A percentile compares a stretch with the other conserved stretches of the same genome.
phyloP scores from a whole-genome alignment of 192 early-diverging fungal species.

The Spinellus fusiger region DNA sequence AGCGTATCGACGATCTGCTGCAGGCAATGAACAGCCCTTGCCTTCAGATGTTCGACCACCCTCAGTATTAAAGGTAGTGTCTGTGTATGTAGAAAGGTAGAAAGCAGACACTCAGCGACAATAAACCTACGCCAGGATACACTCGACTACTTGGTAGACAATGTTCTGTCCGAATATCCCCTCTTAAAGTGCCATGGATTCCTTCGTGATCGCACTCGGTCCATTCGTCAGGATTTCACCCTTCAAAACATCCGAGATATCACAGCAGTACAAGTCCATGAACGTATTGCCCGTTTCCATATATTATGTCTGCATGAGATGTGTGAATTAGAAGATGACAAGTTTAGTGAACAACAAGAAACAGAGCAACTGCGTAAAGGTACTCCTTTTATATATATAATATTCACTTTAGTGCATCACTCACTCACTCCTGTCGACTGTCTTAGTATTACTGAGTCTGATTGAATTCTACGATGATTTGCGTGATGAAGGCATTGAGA shows the following conservation, averaged over 20 bases:
- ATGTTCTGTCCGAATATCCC: conserved; percentile 46
- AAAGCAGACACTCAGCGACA: not conserved
- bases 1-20: conserved; percentile 76
- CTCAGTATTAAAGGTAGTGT: conserved; percentile 57
- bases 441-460: conserved; percentile 67
- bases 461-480: conserved; percentile 85
- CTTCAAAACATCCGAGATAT: conserved; percentile 72
- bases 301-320: conserved; percentile 71
- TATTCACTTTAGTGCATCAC: not conserved
- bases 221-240: conserved; percentile 83
- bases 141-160: conserved; percentile 58
- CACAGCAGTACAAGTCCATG: conserved; percentile 64
- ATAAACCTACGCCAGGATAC: conserved; percentile 35
- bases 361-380: conserved; percentile 86
- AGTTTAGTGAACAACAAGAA: conserved; percentile 74
- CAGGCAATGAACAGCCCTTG: conserved; percentile 78
- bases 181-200: conserved; percentile 70
- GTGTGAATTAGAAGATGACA: conserved; percentile 50
- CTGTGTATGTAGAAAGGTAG: conserved; percentile 2
- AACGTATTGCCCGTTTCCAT: conserved; percentile 84
- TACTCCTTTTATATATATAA: conserved; percentile 22
- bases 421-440: not conserved
- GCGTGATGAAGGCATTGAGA: conserved; percentile 38
- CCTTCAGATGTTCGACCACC: conserved; percentile 88
- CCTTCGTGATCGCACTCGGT: conserved; percentile 78